These are phyloP conservation scores for Zymoseptoria tritici DNA, from an alignment of 2,329 filamentous ascomycete species.

Conservation along the genomic window DNA sequence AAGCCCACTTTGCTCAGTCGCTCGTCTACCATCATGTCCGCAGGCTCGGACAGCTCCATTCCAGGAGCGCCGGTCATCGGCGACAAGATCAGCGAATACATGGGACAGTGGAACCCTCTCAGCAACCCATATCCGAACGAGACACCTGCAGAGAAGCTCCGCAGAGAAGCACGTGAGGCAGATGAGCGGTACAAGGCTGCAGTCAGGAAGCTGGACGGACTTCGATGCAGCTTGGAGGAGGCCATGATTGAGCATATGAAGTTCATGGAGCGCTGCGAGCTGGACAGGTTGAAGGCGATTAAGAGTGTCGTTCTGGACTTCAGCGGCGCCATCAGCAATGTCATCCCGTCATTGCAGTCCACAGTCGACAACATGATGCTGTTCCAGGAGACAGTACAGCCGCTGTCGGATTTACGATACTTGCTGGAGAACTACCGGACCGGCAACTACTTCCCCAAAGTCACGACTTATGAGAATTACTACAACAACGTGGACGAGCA, in stretches of 20 bases:
- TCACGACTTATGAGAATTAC: constrained; percentile 95
- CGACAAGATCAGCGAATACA: constrained; percentile 66
- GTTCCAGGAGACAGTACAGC: constrained; percentile 98
- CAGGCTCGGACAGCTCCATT: constrained; percentile 23
- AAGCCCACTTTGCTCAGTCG: constrained; percentile 60
- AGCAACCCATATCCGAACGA: constrained; percentile 90
- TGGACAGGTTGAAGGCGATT: constrained; percentile 93
- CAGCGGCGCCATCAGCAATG: constrained; percentile 93
- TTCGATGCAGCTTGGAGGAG: constrained; percentile 92
- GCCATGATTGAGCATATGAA: constrained; percentile 85
- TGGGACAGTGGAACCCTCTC: constrained; percentile 86
- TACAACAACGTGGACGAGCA: constrained; percentile 98
- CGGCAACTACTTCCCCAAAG: constrained; percentile 81
- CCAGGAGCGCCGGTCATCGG: constrained; percentile 74
- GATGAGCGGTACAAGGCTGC: constrained; percentile 89
- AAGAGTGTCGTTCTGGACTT: constrained; percentile 98
- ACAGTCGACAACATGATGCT: constrained; percentile 98
- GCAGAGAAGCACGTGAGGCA: constrained; percentile 79
- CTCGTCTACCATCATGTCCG: constrained; percentile 62
- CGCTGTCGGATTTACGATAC: constrained; percentile 80
- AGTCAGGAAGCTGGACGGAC: constrained; percentile 77
- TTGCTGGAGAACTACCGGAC: constrained; percentile 95
- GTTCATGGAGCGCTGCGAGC: constrained; percentile 94
- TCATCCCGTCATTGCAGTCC: constrained; percentile 91
- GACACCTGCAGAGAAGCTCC: constrained; percentile 76